Evolutionary conservation across 768 basidiomycete species (phyloP).

Genomic region (Suillus variegatus): DNA sequence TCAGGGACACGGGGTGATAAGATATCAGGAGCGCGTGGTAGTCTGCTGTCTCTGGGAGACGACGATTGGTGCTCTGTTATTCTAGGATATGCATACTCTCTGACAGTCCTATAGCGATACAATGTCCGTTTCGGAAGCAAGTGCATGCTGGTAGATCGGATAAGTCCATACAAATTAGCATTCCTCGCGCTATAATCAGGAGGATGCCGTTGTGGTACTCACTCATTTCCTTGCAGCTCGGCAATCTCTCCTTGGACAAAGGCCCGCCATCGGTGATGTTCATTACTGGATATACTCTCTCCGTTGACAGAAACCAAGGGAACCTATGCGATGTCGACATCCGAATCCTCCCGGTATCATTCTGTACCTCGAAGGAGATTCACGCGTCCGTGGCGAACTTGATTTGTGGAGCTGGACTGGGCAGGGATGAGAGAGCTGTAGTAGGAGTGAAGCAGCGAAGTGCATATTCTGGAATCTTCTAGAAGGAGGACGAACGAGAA

Average conservation of each 20-base stretch:
- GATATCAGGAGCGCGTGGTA: too few species aligned
- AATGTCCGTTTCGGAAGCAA: too few species aligned
- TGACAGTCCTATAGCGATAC: too few species aligned
- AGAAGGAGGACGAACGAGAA: too few species aligned
- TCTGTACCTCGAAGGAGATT: conserved; percentile 39
- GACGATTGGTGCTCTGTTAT: too few species aligned
- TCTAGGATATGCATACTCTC: too few species aligned
- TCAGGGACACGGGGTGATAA: too few species aligned
- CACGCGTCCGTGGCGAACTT: conserved; percentile 32
- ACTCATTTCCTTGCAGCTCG: conserved; percentile 36
- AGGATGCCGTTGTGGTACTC: conserved; percentile 15
- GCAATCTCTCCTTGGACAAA: conserved; percentile 37
- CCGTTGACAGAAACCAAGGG: conserved; percentile 45
- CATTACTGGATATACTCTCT: conserved; percentile 42
- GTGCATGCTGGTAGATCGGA: conserved; percentile 57
- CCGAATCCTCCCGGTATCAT: conserved; percentile 13
- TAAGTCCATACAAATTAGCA: conserved; percentile 41
- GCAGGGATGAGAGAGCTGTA: conserved; percentile 15
- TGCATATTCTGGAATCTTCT: too few species aligned
- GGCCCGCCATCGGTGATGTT: conserved; percentile 55
- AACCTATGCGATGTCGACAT: not conserved
- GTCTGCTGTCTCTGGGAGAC: too few species aligned
- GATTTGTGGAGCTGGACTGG: conserved; percentile 14
- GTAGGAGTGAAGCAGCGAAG: not conserved
- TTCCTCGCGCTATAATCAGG: not conserved